Evolutionary conservation across 495 filamentous ascomycete species (phyloP).

Genomic region (Articulospora tetracladia): DNA sequence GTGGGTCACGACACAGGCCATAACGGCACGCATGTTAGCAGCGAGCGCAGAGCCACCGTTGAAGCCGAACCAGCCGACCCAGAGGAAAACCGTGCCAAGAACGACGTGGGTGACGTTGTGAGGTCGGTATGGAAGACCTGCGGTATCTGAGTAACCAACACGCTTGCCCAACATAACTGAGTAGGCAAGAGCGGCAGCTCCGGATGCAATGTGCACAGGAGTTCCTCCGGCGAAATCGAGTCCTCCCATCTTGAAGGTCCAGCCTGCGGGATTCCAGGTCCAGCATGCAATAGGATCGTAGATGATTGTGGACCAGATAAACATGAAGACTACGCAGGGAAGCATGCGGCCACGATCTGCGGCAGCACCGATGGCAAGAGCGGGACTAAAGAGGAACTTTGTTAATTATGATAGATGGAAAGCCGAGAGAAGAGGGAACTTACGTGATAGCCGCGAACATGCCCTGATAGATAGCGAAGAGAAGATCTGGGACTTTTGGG

Average conservation of each 20-base stretch:
- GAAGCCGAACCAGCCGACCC: conserved; percentile 99
- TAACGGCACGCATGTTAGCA: conserved; percentile 82
- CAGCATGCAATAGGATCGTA: conserved; percentile 96
- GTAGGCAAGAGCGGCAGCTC: conserved; percentile 81
- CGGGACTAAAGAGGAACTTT: conserved; percentile 31
- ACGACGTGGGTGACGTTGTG: conserved; percentile 98
- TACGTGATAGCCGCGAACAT: conserved; percentile 94
- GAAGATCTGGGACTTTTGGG: conserved; percentile 72
- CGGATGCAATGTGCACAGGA: conserved; percentile 92
- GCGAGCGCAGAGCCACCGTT: conserved; percentile 87
- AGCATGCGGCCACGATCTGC: conserved; percentile 61
- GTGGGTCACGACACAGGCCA: conserved; percentile 67
- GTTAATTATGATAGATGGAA: neutral
- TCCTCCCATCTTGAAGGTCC: conserved; percentile 78
- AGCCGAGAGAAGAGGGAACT: neutral
- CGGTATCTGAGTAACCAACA: conserved; percentile 6
- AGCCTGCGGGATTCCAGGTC: conserved; percentile 92
- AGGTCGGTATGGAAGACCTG: conserved; percentile 61
- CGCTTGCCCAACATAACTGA: conserved; percentile 78
- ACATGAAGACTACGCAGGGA: conserved; percentile 71
- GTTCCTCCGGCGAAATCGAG: conserved; percentile 96
- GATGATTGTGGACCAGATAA: conserved; percentile 91
- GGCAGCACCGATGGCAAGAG: conserved; percentile 85
- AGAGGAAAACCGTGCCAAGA: conserved; percentile 94
- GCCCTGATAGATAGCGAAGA: conserved; percentile 93